Evolutionary conservation across 352 stramenopile species (phyloP).

Genomic region (Globisporangium canariense): DNA sequence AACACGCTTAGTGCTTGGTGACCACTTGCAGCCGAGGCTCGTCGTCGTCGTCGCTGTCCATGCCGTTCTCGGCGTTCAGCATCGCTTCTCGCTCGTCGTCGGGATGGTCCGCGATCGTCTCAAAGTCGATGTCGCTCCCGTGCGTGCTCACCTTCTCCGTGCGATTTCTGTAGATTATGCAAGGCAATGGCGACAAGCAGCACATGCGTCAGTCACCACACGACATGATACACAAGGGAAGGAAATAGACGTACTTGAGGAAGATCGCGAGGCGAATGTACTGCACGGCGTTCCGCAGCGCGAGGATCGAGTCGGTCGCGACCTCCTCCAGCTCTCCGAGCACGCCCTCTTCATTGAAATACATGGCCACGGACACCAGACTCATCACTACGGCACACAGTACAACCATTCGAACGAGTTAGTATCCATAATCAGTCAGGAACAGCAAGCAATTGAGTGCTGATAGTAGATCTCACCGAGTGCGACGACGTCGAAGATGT

Average conservation of each 20-base stretch:
- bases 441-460: not conserved
- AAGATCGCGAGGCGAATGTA: constrained; percentile 82
- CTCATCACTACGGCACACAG: constrained; percentile 50
- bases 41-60: constrained; percentile 31
- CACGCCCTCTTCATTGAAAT: constrained; percentile 83
- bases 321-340: constrained; percentile 83
- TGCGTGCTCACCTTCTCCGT: constrained; percentile 39
- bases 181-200: not conserved
- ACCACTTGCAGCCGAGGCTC: constrained; percentile 12
- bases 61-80: constrained; percentile 44
- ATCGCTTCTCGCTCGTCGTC: constrained; percentile 50
- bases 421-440: not conserved
- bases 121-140: constrained; percentile 67
- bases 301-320: constrained; percentile 67
- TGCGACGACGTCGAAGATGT: constrained; percentile 81
- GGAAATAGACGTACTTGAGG: constrained; percentile 50
- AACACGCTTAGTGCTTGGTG: constrained; percentile 6
- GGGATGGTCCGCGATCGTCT: constrained; percentile 30
- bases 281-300: constrained; percentile 74
- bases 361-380: constrained; percentile 73
- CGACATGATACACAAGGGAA: not conserved
- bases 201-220: not conserved
- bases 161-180: constrained; percentile 37
- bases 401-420: not conserved
- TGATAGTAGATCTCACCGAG: constrained; percentile 30